These are phyloP conservation scores for Croton laevigatus DNA, from an alignment of 441 rosid genomes.

Conservation along the genomic window DNA sequence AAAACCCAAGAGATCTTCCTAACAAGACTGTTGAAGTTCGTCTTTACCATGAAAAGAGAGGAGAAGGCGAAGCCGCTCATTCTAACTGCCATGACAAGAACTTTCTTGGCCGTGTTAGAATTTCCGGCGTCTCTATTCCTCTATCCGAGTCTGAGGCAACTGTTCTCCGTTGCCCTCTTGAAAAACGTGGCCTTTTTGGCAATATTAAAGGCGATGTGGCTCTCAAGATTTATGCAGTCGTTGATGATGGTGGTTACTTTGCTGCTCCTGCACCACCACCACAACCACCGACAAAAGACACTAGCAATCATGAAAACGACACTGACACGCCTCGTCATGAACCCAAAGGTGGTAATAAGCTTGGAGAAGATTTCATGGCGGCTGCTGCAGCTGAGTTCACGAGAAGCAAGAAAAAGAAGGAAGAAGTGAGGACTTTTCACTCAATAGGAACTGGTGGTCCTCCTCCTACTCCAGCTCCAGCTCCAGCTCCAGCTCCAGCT, in stretches of 20 bases:
- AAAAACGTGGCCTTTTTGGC: constrained; percentile 71
- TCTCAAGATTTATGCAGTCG: constrained; percentile 45
- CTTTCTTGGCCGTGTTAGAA: constrained; percentile 76
- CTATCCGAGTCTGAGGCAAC: constrained; percentile 53
- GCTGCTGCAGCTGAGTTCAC: constrained; percentile 18
- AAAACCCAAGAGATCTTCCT: constrained; percentile 59
- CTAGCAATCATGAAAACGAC: constrained; percentile 16
- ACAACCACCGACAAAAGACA: constrained; percentile 4
- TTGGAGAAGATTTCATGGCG: constrained; percentile 26
- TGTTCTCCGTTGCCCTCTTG: constrained; percentile 72
- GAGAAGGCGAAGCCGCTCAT: neutral
- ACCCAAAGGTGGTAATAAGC: constrained; percentile 26
- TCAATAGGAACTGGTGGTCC: constrained; percentile 50
- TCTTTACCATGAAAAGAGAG: constrained; percentile 52
- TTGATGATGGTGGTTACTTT: constrained; percentile 19
- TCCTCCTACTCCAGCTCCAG: constrained; percentile 26
- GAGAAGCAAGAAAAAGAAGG: constrained; percentile 43
- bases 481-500: constrained; percentile 28
- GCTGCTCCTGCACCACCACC: constrained; percentile 19
- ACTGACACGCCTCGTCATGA: constrained; percentile 36
- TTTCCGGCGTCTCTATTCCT: constrained; percentile 62
- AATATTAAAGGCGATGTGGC: constrained; percentile 70
- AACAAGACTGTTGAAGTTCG: constrained; percentile 48
- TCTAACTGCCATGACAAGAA: constrained; percentile 38
- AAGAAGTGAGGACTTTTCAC: constrained; percentile 58